phyloP scores from a whole-genome alignment of 2,329 filamentous ascomycete species.

The Zasmidium angulare region DNA sequence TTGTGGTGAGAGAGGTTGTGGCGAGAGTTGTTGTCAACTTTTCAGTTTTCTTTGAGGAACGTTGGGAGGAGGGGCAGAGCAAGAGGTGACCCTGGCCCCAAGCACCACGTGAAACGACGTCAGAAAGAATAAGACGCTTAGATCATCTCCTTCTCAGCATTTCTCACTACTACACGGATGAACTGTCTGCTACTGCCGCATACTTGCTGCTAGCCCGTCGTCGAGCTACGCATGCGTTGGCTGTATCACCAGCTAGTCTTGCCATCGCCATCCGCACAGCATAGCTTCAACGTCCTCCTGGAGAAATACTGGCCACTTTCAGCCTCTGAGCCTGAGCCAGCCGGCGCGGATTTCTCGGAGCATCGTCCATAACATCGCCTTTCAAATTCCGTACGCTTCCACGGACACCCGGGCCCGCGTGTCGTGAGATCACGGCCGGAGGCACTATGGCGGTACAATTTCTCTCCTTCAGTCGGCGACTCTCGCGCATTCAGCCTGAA shows the following conservation, averaged over 20 bases:
- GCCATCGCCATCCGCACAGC: neutral
- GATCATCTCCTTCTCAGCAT: neutral
- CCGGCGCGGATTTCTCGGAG: neutral
- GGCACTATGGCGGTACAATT: neutral
- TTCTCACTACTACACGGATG: neutral
- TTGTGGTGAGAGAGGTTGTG: neutral
- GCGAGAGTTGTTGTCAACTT: neutral
- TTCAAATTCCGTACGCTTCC: neutral
- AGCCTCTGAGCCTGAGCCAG: neutral
- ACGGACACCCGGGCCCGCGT: neutral
- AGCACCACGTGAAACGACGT: neutral
- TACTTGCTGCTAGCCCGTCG: too few species aligned
- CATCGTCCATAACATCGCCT: neutral
- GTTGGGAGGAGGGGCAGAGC: neutral
- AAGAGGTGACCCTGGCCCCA: neutral
- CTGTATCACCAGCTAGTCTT: neutral
- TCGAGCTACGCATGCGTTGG: neutral
- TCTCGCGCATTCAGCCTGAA: conserved; percentile 2
- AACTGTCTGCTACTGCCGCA: neutral
- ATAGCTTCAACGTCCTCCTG: neutral
- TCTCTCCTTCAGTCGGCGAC: neutral
- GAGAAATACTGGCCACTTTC: neutral
- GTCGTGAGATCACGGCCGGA: neutral
- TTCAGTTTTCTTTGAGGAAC: neutral
- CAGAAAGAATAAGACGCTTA: neutral